phyloP scores from a whole-genome alignment of 257 asterid genomes.

The Ajuga chamaepitys region DNA sequence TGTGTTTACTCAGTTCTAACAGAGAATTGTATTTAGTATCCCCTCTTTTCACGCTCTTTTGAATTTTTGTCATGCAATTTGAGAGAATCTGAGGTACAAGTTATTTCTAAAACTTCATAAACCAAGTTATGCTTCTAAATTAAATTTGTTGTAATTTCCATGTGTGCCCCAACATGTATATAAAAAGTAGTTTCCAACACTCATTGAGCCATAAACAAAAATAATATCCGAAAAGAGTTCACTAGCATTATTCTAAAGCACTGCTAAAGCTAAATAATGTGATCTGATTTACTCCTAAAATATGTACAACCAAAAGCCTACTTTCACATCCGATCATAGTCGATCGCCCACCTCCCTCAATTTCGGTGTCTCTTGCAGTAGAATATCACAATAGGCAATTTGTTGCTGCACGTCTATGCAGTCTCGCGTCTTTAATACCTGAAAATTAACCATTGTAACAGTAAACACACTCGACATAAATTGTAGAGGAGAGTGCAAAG shows the following conservation, averaged over 20 bases:
- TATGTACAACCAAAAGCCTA: not conserved
- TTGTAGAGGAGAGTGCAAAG: not conserved
- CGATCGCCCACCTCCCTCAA: conserved; percentile 13
- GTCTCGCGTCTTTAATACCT: conserved; percentile 62
- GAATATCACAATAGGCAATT: conserved; percentile 41
- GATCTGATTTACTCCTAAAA: not conserved
- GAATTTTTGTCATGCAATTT: not conserved
- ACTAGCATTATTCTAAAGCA: not conserved
- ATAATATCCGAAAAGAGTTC: too few species aligned
- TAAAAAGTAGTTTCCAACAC: too few species aligned
- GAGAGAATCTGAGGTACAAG: too few species aligned
- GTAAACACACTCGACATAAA: not conserved
- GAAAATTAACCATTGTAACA: not conserved
- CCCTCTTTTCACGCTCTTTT: not conserved
- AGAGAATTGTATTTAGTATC: not conserved
- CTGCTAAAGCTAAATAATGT: not conserved
- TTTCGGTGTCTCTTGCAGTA: conserved; percentile 34
- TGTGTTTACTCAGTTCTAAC: not conserved
- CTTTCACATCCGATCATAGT: not conserved
- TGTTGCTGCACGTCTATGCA: conserved; percentile 65
- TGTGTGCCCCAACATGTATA: not conserved
- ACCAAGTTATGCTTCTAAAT: not conserved
- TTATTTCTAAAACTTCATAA: too few species aligned
- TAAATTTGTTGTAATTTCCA: not conserved
- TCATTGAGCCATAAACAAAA: too few species aligned